Percentiles rank a stretch among this genome's conserved stretches.
phyloP scores from a whole-genome alignment of 768 basidiomycete genomes.

The Gymnopilus junonius region DNA sequence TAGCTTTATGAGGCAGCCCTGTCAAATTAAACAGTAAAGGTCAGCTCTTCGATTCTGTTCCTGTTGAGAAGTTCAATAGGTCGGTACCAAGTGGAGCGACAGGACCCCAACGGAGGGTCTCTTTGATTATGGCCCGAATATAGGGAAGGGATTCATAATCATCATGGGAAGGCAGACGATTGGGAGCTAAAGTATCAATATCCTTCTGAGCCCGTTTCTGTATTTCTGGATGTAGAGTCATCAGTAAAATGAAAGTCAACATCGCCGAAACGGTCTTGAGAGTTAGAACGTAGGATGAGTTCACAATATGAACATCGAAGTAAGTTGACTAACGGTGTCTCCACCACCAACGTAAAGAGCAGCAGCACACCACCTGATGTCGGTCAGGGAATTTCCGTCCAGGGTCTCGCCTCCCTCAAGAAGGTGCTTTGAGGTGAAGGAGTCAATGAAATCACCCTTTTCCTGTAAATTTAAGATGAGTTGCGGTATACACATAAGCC shows the following conservation, averaged over 20 bases:
- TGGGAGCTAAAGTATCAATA: constrained; percentile 37
- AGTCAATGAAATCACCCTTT: constrained; percentile 14
- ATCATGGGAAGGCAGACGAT: constrained; percentile 37
- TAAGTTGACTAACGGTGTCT: constrained; percentile 38
- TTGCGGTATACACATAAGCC: background rate
- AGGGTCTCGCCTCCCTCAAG: constrained; percentile 26
- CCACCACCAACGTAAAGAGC: constrained; percentile 40
- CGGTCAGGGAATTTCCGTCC: constrained; percentile 28
- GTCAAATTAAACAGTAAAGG: background rate
- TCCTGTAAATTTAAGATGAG: background rate
- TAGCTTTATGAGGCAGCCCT: constrained; percentile 33
- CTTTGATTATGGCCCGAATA: constrained; percentile 41
- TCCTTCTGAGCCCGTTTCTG: constrained; percentile 43
- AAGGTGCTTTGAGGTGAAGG: constrained; percentile 38
- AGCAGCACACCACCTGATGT: constrained; percentile 32
- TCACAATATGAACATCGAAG: background rate
- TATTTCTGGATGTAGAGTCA: constrained; percentile 42
- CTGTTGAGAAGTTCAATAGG: constrained; percentile 12
- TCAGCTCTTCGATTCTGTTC: background rate
- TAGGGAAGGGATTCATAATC: constrained; percentile 39
- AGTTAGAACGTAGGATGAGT: background rate
- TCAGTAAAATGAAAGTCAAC: constrained; percentile 40
- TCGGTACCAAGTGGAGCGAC: constrained; percentile 31
- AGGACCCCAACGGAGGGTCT: constrained; percentile 40
- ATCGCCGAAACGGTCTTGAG: constrained; percentile 38